phyloP scores from a whole-genome alignment of 257 asterid genomes.

The Leonotis leonurus region DNA sequence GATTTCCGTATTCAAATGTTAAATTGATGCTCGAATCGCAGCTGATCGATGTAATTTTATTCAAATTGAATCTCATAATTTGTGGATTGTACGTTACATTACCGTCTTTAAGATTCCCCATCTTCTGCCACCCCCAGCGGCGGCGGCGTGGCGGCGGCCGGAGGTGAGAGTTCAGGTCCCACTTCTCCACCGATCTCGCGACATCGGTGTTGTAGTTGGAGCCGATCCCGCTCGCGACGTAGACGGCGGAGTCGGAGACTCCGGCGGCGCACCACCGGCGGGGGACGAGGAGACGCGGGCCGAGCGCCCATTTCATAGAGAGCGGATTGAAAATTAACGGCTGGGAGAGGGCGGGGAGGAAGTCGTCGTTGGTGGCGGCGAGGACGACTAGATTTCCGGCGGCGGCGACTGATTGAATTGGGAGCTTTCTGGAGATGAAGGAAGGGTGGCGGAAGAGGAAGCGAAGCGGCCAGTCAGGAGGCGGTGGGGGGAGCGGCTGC shows the following conservation, averaged over 20 bases:
- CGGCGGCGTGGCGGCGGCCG: background rate
- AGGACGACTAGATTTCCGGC: constrained; percentile 50
- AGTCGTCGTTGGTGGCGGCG: constrained; percentile 60
- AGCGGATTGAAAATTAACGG: constrained; percentile 55
- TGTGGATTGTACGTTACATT: background rate
- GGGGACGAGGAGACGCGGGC: constrained; percentile 48
- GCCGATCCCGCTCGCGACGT: constrained; percentile 80
- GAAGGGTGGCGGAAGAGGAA: constrained; percentile 70
- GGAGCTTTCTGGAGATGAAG: constrained; percentile 64
- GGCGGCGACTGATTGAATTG: constrained; percentile 55
- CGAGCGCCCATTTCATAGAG: constrained; percentile 34
- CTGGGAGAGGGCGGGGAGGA: constrained; percentile 58
- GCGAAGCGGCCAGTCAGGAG: constrained; percentile 33
- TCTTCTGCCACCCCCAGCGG: constrained; percentile 52
- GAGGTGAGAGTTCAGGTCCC: constrained; percentile 29
- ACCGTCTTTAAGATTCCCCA: constrained; percentile 45
- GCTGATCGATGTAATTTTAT: background rate
- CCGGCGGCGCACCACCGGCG: constrained; percentile 92
- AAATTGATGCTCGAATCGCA: background rate
- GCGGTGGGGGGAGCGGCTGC: constrained; percentile 51
- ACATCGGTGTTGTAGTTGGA: constrained; percentile 44
- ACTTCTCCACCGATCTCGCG: constrained; percentile 66
- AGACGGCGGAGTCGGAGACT: constrained; percentile 24
- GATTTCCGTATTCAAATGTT: background rate
- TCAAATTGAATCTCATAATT: background rate